Percentiles rank a stretch among this genome's conserved stretches.
phyloP scores from a whole-genome alignment of 768 basidiomycete species.

The Calocybe indica region DNA sequence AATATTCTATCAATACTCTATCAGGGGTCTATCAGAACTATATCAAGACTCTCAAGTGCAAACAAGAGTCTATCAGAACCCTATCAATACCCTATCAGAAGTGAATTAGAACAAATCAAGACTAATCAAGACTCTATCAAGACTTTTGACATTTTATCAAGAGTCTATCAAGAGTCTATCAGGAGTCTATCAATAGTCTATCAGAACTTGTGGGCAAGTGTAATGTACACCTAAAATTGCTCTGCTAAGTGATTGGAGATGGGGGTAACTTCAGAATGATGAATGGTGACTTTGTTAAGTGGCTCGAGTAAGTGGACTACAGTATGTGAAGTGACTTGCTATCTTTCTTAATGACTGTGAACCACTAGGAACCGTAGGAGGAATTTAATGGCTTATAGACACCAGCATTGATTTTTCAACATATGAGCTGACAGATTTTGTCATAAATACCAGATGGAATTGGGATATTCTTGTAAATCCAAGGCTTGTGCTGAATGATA shows the following conservation, averaged over 20 bases:
- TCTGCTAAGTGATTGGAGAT: conserved; percentile 26
- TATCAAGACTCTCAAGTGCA: no score
- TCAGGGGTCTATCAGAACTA: no score
- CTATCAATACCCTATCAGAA: no score
- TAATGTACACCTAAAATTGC: no score
- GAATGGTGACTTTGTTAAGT: conserved; percentile 30
- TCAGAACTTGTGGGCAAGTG: no score
- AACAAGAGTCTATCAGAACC: no score
- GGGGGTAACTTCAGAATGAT: conserved; percentile 27
- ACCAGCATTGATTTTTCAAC: conserved; percentile 19
- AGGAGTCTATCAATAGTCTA: neutral
- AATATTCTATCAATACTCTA: no score
- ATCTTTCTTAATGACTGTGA: conserved; percentile 32
- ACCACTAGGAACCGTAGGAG: conserved; percentile 26
- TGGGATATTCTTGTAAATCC: conserved; percentile 20
- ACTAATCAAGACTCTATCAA: no score
- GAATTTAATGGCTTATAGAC: conserved; percentile 26
- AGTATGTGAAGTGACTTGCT: conserved; percentile 22
- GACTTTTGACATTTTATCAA: no score
- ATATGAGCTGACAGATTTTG: conserved; percentile 14
- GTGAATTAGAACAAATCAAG: no score
- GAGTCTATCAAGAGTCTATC: no score
- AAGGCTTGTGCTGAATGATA: conserved; percentile 26
- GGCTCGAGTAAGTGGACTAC: conserved; percentile 33
- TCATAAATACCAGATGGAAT: conserved; percentile 21